These are phyloP conservation scores for Leptographium lundbergii DNA, from an alignment of 2,329 filamentous ascomycete genomes.

Conservation along the genomic window DNA sequence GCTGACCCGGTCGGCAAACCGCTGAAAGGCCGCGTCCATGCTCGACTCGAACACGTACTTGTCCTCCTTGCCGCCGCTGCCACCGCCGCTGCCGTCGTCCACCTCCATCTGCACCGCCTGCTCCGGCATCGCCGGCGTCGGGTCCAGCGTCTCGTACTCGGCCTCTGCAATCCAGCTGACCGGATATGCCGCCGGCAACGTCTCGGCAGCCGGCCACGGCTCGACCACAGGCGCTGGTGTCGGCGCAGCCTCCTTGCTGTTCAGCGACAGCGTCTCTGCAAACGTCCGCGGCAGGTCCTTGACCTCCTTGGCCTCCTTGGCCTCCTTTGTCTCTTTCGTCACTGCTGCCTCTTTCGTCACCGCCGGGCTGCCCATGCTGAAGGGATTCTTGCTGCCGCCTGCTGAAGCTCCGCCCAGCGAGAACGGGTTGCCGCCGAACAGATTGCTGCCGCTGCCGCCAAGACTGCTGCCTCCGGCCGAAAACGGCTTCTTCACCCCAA, in stretches of 20 bases:
- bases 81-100: conserved; percentile 18
- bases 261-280: conserved; percentile 63
- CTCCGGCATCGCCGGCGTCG: conserved; percentile 30
- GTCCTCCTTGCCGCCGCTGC: conserved; percentile 42
- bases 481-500: conserved; percentile 44
- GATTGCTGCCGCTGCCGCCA: conserved; percentile 7
- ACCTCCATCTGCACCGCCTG: conserved; percentile 37
- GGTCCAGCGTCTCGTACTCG: conserved; percentile 79
- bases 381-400: conserved; percentile 13
- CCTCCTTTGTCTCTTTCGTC: background rate
- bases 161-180: conserved; percentile 72
- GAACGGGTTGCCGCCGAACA: conserved; percentile 4
- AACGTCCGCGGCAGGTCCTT: conserved; percentile 46
- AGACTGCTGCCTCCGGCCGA: conserved; percentile 12
- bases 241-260: conserved; percentile 30
- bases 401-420: conserved; percentile 5
- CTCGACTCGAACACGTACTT: conserved; percentile 59
- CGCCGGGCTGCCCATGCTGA: background rate
- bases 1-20: conserved; percentile 63
- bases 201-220: conserved; percentile 60
- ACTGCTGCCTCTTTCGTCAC: background rate
- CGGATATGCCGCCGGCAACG: conserved; percentile 61
- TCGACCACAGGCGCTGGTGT: conserved; percentile 34
- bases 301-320: background rate
- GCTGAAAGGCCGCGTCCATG: conserved; percentile 66